Percentiles rank a stretch among this genome's conserved stretches.
phyloP scores from a whole-genome alignment of 1,284 basidiomycete genomes.

The Leccinum subrobustum region DNA sequence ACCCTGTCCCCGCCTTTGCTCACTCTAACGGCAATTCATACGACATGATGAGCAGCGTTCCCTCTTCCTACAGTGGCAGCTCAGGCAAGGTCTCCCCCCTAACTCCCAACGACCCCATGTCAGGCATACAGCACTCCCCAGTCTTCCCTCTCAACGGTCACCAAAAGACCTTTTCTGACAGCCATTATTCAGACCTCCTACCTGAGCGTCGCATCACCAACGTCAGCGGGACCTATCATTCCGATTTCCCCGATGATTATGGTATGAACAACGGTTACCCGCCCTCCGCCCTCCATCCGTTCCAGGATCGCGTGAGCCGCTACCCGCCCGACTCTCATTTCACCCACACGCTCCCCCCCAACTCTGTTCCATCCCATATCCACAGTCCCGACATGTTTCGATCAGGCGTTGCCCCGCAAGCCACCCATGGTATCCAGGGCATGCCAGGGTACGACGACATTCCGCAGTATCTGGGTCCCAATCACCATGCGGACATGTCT shows the following conservation, averaged over 20 bases:
- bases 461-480: slow-evolving; percentile 50
- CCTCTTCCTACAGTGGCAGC: slow-evolving; percentile 53
- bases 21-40: slow-evolving; percentile 52
- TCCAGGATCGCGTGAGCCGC: slow-evolving; percentile 55
- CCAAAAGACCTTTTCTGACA: slow-evolving; percentile 55
- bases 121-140: slow-evolving; percentile 51
- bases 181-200: slow-evolving; percentile 51
- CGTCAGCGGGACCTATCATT: slow-evolving; percentile 45
- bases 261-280: slow-evolving; percentile 50
- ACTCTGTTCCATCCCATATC: slow-evolving; percentile 44
- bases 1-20: slow-evolving; percentile 56
- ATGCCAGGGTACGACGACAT: slow-evolving; percentile 56
- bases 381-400: slow-evolving; percentile 55
- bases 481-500: slow-evolving; percentile 51
- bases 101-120: slow-evolving; percentile 63
- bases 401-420: slow-evolving; percentile 59
- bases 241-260: slow-evolving; percentile 65
- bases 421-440: slow-evolving; percentile 56
- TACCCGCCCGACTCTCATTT: slow-evolving; percentile 52
- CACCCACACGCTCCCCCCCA: slow-evolving; percentile 40
- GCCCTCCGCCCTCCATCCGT: slow-evolving; percentile 49
- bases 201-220: slow-evolving; percentile 58
- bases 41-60: slow-evolving; percentile 61
- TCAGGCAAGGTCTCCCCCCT: slow-evolving; percentile 74
- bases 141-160: slow-evolving; percentile 44